A percentile compares a stretch with the other conserved stretches of the same genome.
Evolutionary conservation across 1,284 basidiomycete genomes (phyloP).

Genomic region (Trametes hirsuta): DNA sequence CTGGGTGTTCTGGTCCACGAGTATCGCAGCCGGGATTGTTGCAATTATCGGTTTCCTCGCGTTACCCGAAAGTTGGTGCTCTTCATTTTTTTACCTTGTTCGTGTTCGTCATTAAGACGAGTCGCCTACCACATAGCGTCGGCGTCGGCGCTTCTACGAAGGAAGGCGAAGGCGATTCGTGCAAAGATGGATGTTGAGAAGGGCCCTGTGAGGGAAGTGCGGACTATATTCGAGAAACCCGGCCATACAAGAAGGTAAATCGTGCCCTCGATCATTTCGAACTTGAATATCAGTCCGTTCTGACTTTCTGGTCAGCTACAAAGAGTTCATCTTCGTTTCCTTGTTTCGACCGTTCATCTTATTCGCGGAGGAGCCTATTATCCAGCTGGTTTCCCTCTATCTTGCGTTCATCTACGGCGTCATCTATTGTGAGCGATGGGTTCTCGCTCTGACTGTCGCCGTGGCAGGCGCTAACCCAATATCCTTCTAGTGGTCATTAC

Average conservation of each 20-base stretch:
- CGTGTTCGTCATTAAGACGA: background rate
- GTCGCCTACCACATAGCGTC: constrained; percentile 45
- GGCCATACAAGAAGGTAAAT: constrained; percentile 24
- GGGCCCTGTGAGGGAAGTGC: constrained; percentile 35
- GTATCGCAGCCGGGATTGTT: constrained; percentile 52
- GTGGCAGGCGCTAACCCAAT: background rate
- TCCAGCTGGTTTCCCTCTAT: constrained; percentile 49
- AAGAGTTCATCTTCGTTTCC: constrained; percentile 42
- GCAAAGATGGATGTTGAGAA: constrained; percentile 52
- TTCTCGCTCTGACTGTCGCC: background rate
- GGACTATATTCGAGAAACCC: constrained; percentile 48
- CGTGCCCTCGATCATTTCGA: background rate
- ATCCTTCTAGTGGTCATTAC: constrained; percentile 58
- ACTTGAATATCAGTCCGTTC: background rate
- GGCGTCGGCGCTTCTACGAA: constrained; percentile 62
- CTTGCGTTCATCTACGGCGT: constrained; percentile 53
- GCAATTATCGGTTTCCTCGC: constrained; percentile 59
- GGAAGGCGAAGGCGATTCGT: constrained; percentile 57
- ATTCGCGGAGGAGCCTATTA: constrained; percentile 50
- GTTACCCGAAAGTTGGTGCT: constrained; percentile 62
- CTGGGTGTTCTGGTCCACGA: constrained; percentile 73
- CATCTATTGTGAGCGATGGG: constrained; percentile 62
- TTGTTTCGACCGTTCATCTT: constrained; percentile 53
- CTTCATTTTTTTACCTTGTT: background rate
- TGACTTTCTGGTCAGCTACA: constrained; percentile 38